Percentiles rank a stretch among this genome's conserved stretches.
Evolutionary conservation across 805 yeast species (phyloP).

Genomic region (Candida broadrunensis): DNA sequence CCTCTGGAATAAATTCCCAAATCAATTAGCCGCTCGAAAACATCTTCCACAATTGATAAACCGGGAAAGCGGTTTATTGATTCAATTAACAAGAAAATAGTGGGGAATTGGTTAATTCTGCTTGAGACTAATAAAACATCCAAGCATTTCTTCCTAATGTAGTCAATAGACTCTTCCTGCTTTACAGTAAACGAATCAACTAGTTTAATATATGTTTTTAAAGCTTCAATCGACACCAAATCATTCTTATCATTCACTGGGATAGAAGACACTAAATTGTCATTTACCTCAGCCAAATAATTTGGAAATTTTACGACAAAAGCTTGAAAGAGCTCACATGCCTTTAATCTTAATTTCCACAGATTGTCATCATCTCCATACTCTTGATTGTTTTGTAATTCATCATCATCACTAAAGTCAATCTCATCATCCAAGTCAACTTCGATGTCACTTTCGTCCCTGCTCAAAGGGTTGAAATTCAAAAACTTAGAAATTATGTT

Average conservation of each 20-base stretch:
- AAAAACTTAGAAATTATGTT: slow-evolving; percentile 20
- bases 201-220: slow-evolving; percentile 28
- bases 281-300: slow-evolving; percentile 7
- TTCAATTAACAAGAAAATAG: slow-evolving; percentile 25
- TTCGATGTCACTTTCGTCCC: slow-evolving; percentile 32
- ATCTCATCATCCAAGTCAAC: slow-evolving; percentile 38
- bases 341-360: slow-evolving; percentile 60
- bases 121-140: slow-evolving; percentile 17
- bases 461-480: slow-evolving; percentile 27
- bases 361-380: slow-evolving; percentile 33
- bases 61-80: slow-evolving; percentile 18
- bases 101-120: slow-evolving; percentile 18
- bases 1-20: slow-evolving; percentile 19
- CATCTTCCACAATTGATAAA: slow-evolving; percentile 11
- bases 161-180: not conserved
- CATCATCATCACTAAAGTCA: slow-evolving; percentile 41
- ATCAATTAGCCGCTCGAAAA: slow-evolving; percentile 14
- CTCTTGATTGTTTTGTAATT: slow-evolving; percentile 13
- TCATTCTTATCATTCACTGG: slow-evolving; percentile 44
- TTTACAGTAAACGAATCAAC: not conserved
- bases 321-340: slow-evolving; percentile 40
- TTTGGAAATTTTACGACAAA: slow-evolving; percentile 33
- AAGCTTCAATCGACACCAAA: slow-evolving; percentile 48
- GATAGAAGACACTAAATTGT: slow-evolving; percentile 2
- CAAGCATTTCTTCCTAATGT: slow-evolving; percentile 22